Conservation (phyloP, 148 eudicot species). For the Pharnaceum exiguum region DNA sequence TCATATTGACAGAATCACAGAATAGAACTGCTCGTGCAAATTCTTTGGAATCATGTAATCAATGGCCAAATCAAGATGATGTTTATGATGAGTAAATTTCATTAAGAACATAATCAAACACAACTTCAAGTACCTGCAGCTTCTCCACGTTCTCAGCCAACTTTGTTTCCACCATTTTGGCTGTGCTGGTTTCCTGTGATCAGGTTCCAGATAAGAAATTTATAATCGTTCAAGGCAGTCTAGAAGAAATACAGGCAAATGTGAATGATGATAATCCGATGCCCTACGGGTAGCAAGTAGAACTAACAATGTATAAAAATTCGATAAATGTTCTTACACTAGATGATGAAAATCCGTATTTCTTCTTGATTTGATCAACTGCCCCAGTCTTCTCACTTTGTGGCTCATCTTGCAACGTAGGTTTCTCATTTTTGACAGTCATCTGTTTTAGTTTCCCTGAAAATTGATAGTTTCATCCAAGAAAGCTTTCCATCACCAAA, state of each 20-base stretch:
- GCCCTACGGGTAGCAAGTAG: not conserved
- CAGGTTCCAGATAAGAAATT: not conserved
- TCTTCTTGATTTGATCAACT: slow-evolving; percentile 90
- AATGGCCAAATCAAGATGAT: not conserved
- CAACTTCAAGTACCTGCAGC: slow-evolving; percentile 40
- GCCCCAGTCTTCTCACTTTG: slow-evolving; percentile 55
- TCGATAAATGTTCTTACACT: slow-evolving; percentile 44
- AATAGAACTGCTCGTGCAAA: not conserved
- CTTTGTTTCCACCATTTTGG: slow-evolving; percentile 45
- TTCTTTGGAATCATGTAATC: not conserved
- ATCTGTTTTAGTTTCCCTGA: slow-evolving; percentile 76
- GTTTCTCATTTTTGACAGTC: slow-evolving; percentile 62
- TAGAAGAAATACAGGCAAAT: not conserved
- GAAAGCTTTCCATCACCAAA: not conserved
- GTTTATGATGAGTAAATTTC: not conserved
- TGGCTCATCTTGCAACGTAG: slow-evolving; percentile 43
- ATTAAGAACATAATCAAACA: not conserved
- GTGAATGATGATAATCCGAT: too few relatives aligned
- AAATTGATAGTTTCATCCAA: slow-evolving; percentile 1
- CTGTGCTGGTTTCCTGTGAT: slow-evolving; percentile 54
- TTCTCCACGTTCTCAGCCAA: slow-evolving; percentile 51
- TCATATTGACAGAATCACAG: not conserved
- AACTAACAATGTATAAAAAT: too few relatives aligned
- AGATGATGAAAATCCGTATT: slow-evolving; percentile 67
- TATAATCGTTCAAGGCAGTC: not conserved